phyloP scores from a whole-genome alignment of 371 early-diverging fungal genomes.

The Mucor circinelloides region DNA sequence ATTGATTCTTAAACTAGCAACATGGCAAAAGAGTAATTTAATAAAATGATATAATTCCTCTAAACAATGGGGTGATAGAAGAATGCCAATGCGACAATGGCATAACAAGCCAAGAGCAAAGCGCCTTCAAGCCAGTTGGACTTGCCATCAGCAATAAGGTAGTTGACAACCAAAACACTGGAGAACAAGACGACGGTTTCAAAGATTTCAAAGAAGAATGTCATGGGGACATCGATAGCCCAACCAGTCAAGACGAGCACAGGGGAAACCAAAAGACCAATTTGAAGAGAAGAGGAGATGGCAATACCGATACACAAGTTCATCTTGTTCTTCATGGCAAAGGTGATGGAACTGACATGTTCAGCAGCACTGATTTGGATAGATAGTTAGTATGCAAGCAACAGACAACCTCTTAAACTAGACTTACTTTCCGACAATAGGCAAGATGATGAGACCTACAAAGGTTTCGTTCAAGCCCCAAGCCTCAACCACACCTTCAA shows the following conservation, averaged over 20 bases:
- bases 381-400: neutral
- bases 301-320: conserved; percentile 86
- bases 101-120: conserved; percentile 72
- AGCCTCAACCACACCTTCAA: conserved; percentile 73
- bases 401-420: neutral
- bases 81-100: conserved; percentile 77
- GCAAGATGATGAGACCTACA: conserved; percentile 86
- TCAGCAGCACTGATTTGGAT: conserved; percentile 39
- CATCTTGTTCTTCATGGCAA: conserved; percentile 89
- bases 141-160: conserved; percentile 73
- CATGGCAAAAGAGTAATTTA: too few relatives aligned
- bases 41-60: neutral
- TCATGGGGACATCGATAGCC: conserved; percentile 76
- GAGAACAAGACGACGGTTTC: conserved; percentile 84
- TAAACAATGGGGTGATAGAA: conserved; percentile 57
- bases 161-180: conserved; percentile 82
- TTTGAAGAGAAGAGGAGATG: conserved; percentile 86
- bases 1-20: too few relatives aligned
- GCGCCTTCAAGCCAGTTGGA: conserved; percentile 88
- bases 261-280: conserved; percentile 87
- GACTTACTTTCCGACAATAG: conserved; percentile 74
- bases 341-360: conserved; percentile 82
- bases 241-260: conserved; percentile 85
- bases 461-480: conserved; percentile 78
- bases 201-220: conserved; percentile 80